Percentiles rank a stretch among this genome's conserved stretches.
Evolutionary conservation across 345 rosid genomes (phyloP).

Genomic region (Melastoma malabathricum): DNA sequence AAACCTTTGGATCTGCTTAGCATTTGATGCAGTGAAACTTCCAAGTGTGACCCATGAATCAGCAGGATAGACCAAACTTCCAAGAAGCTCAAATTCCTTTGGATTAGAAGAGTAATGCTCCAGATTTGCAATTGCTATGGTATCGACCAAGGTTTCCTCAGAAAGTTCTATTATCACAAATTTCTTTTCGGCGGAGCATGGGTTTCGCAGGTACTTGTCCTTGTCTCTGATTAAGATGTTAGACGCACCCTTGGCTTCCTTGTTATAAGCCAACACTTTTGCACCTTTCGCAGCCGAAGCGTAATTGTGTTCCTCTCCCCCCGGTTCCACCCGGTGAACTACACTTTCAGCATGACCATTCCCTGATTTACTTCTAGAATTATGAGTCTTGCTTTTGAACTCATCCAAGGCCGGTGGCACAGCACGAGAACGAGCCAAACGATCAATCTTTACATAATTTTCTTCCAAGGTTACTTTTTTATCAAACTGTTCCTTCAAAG

Average conservation of each 20-base stretch:
- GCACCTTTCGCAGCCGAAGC: conserved; percentile 90
- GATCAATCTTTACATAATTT: conserved; percentile 24
- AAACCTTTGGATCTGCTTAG: conserved; percentile 60
- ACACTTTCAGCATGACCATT: conserved; percentile 53
- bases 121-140: conserved; percentile 71
- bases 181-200: conserved; percentile 86
- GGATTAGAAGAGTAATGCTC: conserved; percentile 90
- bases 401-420: conserved; percentile 76
- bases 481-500: conserved; percentile 10
- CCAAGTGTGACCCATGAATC: conserved; percentile 72
- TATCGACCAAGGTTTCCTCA: conserved; percentile 83
- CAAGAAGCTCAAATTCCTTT: conserved; percentile 73
- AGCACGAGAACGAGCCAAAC: conserved; percentile 38
- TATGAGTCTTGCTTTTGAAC: conserved; percentile 73
- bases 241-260: conserved; percentile 89
- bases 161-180: conserved; percentile 78
- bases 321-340: conserved; percentile 77
- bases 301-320: conserved; percentile 77
- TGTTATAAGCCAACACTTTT: conserved; percentile 66
- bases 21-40: conserved; percentile 75
- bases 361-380: conserved; percentile 45
- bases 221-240: conserved; percentile 65
- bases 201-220: conserved; percentile 88
- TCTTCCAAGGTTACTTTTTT: conserved; percentile 18
- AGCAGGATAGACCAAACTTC: conserved; percentile 85